Evolutionary conservation across 2,329 filamentous ascomycete species (phyloP).

Genomic region (Dothidotthia symphoricarpi): DNA sequence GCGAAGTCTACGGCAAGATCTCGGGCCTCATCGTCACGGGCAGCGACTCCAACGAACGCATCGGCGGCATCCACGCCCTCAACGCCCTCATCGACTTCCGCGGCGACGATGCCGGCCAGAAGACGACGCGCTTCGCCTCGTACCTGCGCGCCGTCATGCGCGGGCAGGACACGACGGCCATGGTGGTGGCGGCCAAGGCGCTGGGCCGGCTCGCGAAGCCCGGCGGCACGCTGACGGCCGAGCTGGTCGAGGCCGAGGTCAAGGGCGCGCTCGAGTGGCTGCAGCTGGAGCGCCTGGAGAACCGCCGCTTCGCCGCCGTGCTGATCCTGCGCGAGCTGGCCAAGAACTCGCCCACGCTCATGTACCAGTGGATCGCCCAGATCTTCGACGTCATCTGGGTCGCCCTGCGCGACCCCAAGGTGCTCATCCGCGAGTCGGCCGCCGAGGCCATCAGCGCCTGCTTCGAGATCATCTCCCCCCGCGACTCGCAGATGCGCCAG

Average conservation of each 20-base stretch:
- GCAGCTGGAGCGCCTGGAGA: slow-evolving; percentile 90
- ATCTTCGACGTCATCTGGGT: slow-evolving; percentile 97
- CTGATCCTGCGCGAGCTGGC: slow-evolving; percentile 87
- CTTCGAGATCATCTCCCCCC: slow-evolving; percentile 91
- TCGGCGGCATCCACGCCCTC: slow-evolving; percentile 88
- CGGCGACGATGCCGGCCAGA: slow-evolving; percentile 86
- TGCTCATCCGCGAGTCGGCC: slow-evolving; percentile 87
- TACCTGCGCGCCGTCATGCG: slow-evolving; percentile 84
- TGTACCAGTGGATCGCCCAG: slow-evolving; percentile 93
- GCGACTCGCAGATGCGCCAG: slow-evolving; percentile 83
- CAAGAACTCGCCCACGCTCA: slow-evolving; percentile 87
- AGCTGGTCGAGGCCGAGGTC: slow-evolving; percentile 94
- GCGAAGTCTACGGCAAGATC: slow-evolving; percentile 64
- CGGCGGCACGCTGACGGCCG: slow-evolving; percentile 88
- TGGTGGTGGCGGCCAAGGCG: slow-evolving; percentile 85
- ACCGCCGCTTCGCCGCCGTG: slow-evolving; percentile 87
- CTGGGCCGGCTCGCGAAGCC: slow-evolving; percentile 88
- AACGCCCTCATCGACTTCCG: slow-evolving; percentile 95
- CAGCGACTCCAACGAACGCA: slow-evolving; percentile 80
- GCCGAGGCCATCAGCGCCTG: slow-evolving; percentile 92
- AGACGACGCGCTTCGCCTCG: slow-evolving; percentile 90
- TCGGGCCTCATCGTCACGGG: slow-evolving; percentile 77
- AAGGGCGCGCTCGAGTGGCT: slow-evolving; percentile 96
- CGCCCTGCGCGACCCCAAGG: slow-evolving; percentile 82
- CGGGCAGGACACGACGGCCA: slow-evolving; percentile 85